A percentile compares a stretch with the other conserved stretches of the same genome.
phyloP scores from a whole-genome alignment of 306 rosid genomes.

The Cicer chorassanicum region DNA sequence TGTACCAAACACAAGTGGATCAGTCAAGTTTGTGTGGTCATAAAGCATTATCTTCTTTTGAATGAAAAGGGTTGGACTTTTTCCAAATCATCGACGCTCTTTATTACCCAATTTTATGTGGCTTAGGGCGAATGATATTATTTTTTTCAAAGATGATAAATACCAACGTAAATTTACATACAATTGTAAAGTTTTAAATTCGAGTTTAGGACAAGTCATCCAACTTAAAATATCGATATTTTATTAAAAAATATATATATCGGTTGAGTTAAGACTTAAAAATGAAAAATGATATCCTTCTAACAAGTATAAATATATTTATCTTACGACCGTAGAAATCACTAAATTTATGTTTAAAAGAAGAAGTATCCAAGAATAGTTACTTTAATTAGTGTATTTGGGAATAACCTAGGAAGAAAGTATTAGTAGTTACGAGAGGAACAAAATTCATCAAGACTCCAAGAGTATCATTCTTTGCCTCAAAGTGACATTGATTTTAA shows the following conservation, averaged over 20 bases:
- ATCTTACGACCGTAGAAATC: no score
- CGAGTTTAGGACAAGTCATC: no score
- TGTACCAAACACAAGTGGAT: constrained; percentile 3
- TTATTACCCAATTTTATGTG: background rate
- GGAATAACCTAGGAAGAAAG: constrained; percentile 1
- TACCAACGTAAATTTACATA: no score
- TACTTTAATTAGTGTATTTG: background rate
- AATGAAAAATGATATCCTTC: no score
- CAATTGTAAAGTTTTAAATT: no score
- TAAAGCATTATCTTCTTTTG: constrained; percentile 7
- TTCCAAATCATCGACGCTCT: background rate
- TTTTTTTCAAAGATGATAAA: background rate
- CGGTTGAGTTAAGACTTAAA: no score
- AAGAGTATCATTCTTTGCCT: constrained; percentile 14
- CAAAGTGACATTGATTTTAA: background rate
- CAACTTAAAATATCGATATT: no score
- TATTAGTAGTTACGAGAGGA: background rate
- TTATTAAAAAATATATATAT: no score
- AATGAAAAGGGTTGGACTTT: background rate
- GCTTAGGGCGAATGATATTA: background rate
- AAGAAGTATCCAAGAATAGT: background rate
- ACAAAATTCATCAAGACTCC: constrained; percentile 6
- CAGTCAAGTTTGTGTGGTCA: constrained; percentile 4
- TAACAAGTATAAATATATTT: no score
- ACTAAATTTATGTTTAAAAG: no score